A percentile compares a stretch with the other conserved stretches of the same genome.
Evolutionary conservation across 2,329 filamentous ascomycete species (phyloP).

Genomic region (Orbilia blumenaviensis): DNA sequence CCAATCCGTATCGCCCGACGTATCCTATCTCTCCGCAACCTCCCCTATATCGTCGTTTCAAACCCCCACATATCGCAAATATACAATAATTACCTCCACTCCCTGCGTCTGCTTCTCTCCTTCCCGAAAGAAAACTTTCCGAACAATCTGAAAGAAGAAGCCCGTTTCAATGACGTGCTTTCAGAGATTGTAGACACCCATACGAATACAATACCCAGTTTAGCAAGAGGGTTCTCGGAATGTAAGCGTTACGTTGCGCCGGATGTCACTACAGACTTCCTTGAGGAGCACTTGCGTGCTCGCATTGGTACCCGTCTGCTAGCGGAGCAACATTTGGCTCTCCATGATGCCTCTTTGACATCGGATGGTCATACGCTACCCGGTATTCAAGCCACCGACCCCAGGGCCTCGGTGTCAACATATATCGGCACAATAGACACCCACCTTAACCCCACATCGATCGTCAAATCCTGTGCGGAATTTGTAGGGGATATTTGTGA

Average conservation of each 20-base stretch:
- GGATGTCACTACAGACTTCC: constrained; percentile 83
- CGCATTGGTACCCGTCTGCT: constrained; percentile 93
- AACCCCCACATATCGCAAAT: constrained; percentile 94
- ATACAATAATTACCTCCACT: constrained; percentile 95
- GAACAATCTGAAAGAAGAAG: constrained; percentile 82
- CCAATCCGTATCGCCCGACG: constrained; percentile 92
- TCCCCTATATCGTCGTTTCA: constrained; percentile 98
- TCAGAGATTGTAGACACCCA: constrained; percentile 96
- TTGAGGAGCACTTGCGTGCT: constrained; percentile 92
- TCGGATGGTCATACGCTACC: constrained; percentile 58
- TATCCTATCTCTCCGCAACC: constrained; percentile 88
- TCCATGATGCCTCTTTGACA: constrained; percentile 71
- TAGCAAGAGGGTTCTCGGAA: constrained; percentile 92
- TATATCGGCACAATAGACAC: constrained; percentile 98
- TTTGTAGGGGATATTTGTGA: constrained; percentile 97
- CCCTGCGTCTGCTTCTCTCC: constrained; percentile 85
- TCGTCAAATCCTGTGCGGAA: constrained; percentile 83
- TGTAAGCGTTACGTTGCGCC: constrained; percentile 88
- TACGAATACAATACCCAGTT: constrained; percentile 88
- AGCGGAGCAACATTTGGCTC: constrained; percentile 93
- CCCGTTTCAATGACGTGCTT: constrained; percentile 88
- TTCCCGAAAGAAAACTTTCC: constrained; percentile 77
- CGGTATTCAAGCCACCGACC: constrained; percentile 54
- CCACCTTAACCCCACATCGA: constrained; percentile 78
- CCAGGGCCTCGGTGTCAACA: constrained; percentile 61